Conservation (phyloP, 106 monocot genomes). For the Dactylorhiza incarnata region DNA sequence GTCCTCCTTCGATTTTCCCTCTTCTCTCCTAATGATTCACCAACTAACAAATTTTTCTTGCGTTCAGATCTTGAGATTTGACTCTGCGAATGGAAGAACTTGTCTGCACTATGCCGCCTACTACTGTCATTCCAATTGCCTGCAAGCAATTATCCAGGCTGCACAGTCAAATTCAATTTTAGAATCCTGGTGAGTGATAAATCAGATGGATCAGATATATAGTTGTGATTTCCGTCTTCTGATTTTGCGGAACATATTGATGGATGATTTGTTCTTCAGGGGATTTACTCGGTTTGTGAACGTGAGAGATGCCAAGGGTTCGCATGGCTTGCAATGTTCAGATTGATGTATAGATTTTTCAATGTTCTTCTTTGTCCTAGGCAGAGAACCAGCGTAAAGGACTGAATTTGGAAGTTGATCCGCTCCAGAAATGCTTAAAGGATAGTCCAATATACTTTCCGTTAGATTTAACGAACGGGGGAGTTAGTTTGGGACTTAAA, state of each 20-base stretch:
- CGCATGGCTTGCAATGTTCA: too few species aligned
- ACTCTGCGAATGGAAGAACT: slow-evolving; percentile 67
- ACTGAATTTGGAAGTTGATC: too few species aligned
- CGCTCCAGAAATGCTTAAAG: too few species aligned
- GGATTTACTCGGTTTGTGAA: slow-evolving; percentile 95
- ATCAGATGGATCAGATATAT: neutral
- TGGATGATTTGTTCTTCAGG: slow-evolving; percentile 25
- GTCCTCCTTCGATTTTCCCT: neutral
- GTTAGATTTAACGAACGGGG: too few species aligned
- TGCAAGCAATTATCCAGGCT: slow-evolving; percentile 61
- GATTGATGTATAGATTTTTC: too few species aligned
- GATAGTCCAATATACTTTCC: too few species aligned
- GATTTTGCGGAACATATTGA: neutral
- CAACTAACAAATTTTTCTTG: slow-evolving; percentile 5
- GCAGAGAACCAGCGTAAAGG: too few species aligned
- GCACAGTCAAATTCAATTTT: slow-evolving; percentile 57
- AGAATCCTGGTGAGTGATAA: slow-evolving; percentile 53
- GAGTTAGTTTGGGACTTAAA: too few species aligned
- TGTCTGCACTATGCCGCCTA: slow-evolving; percentile 91
- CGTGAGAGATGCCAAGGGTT: slow-evolving; percentile 75
- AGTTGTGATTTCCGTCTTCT: neutral
- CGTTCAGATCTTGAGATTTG: slow-evolving; percentile 84
- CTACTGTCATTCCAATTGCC: slow-evolving; percentile 75
- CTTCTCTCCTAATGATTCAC: neutral
- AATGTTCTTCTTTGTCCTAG: too few species aligned